phyloP scores from a whole-genome alignment of 106 monocot species.

The Dendrobium huoshanense region DNA sequence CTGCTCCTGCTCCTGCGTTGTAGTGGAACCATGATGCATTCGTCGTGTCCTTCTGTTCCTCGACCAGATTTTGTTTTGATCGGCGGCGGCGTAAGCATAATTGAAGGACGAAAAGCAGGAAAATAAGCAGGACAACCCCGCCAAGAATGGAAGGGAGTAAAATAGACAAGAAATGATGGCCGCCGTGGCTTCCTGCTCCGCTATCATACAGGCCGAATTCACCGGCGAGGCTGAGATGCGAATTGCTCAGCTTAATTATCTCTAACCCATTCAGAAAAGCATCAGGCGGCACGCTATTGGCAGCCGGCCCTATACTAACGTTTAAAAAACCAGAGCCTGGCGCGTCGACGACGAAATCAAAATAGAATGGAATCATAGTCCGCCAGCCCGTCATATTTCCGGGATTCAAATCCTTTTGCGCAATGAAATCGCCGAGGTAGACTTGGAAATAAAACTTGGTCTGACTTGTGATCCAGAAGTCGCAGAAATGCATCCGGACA shows the following conservation, averaged over 20 bases:
- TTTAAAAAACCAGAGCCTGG: conserved; percentile 11
- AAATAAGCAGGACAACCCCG: conserved; percentile 7
- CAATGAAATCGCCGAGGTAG: conserved; percentile 18
- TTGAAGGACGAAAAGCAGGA: neutral
- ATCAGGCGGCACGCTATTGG: neutral
- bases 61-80: neutral
- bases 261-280: conserved; percentile 63
- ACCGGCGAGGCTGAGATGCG: conserved; percentile 10
- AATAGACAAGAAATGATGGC: neutral
- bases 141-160: conserved; percentile 16
- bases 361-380: conserved; percentile 20
- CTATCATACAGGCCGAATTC: neutral
- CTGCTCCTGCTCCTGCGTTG: neutral
- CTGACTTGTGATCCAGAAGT: conserved; percentile 12
- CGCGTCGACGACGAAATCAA: conserved; percentile 23
- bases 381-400: neutral
- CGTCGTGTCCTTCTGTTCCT: neutral
- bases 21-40: conserved; percentile 19
- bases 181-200: neutral
- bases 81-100: neutral
- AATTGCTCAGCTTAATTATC: conserved; percentile 39
- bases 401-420: conserved; percentile 11
- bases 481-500: conserved; percentile 62
- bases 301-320: conserved; percentile 34
- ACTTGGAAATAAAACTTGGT: conserved; percentile 30